Conservation (phyloP, 306 rosid species). For the Echinosophora koreensis region DNA sequence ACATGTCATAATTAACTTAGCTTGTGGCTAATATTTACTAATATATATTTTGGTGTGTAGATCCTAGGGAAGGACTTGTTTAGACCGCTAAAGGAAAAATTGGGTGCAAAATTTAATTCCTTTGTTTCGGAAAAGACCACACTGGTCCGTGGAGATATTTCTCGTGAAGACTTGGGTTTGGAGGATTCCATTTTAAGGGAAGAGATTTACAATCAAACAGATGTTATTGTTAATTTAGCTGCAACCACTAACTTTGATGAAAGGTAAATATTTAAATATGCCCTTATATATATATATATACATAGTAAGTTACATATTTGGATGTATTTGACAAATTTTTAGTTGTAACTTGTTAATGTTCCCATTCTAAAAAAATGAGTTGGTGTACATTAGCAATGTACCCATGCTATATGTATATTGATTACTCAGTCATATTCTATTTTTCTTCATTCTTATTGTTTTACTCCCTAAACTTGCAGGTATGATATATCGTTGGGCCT, state of each 20-base stretch:
- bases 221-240: slow-evolving; percentile 77
- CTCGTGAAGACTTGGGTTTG: slow-evolving; percentile 68
- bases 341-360: too few species aligned
- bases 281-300: too few species aligned
- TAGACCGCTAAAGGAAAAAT: slow-evolving; percentile 64
- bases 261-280: slow-evolving; percentile 54
- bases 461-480: slow-evolving; percentile 49
- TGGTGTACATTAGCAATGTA: too few species aligned
- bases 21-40: neutral
- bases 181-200: slow-evolving; percentile 61
- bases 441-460: neutral
- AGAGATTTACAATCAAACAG: slow-evolving; percentile 62
- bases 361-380: too few species aligned
- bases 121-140: slow-evolving; percentile 58
- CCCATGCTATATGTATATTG: too few species aligned
- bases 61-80: slow-evolving; percentile 79
- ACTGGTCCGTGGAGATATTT: slow-evolving; percentile 76
- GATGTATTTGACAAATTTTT: too few species aligned
- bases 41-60: slow-evolving; percentile 44
- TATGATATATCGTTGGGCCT: slow-evolving; percentile 75
- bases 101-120: slow-evolving; percentile 61
- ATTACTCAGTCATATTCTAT: too few species aligned
- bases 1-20: slow-evolving; percentile 14
- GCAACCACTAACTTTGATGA: slow-evolving; percentile 90
- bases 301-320: too few species aligned